These are phyloP conservation scores for Pilobolus umbonatus DNA, from an alignment of 192 early-diverging fungal genomes.

Conservation along the genomic window DNA sequence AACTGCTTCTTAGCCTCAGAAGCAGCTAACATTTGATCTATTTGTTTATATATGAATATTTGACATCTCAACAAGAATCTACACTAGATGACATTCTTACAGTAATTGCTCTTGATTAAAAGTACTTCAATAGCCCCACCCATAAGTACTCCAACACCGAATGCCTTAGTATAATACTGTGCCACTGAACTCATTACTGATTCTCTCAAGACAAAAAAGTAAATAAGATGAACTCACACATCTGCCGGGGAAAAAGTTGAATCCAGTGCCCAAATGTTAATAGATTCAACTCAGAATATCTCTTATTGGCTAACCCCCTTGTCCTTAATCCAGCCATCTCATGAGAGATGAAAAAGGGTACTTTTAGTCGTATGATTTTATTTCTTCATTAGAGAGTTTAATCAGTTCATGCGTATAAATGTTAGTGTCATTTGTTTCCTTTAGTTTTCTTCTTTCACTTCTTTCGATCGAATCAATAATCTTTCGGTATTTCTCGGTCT, in stretches of 20 bases:
- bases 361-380: too few relatives aligned
- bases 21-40: slow-evolving; percentile 31
- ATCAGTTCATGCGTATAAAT: not conserved
- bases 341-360: too few relatives aligned
- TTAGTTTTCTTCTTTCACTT: slow-evolving; percentile 4
- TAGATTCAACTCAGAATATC: too few relatives aligned
- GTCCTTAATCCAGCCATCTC: too few relatives aligned
- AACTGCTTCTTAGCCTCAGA: slow-evolving; percentile 21
- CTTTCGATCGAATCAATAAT: slow-evolving; percentile 8
- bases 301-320: too few relatives aligned
- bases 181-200: slow-evolving; percentile 3
- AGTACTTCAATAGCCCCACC: slow-evolving; percentile 24
- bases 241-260: too few relatives aligned
- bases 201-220: not conserved
- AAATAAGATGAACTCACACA: not conserved
- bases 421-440: not conserved
- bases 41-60: not conserved
- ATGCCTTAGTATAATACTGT: slow-evolving; percentile 23
- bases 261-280: too few relatives aligned
- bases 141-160: slow-evolving; percentile 16
- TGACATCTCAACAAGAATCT: not conserved
- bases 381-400: too few relatives aligned
- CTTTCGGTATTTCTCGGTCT: slow-evolving; percentile 34
- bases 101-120: slow-evolving; percentile 27
- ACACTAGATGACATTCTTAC: slow-evolving; percentile 8